Conservation (phyloP, 208 protist species). For the Leishmania braziliensis region DNA sequence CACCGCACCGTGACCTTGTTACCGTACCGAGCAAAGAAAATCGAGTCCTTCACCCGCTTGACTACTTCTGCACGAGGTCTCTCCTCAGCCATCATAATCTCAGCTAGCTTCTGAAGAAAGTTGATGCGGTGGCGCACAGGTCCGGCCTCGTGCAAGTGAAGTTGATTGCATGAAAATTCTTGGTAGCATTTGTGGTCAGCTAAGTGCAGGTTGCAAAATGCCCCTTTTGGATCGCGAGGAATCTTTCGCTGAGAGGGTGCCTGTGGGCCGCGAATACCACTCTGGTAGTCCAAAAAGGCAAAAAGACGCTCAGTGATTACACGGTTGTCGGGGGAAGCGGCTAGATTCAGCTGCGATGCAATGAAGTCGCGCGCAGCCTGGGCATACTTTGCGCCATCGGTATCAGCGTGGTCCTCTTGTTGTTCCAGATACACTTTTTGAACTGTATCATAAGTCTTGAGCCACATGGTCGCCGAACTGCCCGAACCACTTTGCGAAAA, state of each 20-base stretch:
- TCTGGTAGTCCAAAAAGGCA: conserved; percentile 73
- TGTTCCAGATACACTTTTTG: conserved; percentile 82
- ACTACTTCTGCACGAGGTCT: conserved; percentile 48
- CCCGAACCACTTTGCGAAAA: conserved; percentile 51
- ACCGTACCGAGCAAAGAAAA: conserved; percentile 87
- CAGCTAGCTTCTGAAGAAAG: conserved; percentile 73
- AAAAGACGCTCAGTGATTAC: conserved; percentile 61
- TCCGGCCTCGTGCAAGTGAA: conserved; percentile 81
- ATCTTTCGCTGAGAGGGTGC: conserved; percentile 84
- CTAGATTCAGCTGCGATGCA: conserved; percentile 33
- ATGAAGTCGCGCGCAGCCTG: conserved; percentile 59
- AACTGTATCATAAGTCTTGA: conserved; percentile 77
- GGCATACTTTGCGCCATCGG: conserved; percentile 52
- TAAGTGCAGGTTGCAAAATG: conserved; percentile 89
- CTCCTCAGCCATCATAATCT: conserved; percentile 75
- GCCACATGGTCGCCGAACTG: conserved; percentile 48
- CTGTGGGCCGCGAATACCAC: conserved; percentile 75
- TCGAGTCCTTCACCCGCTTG: conserved; percentile 81
- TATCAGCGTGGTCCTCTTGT: conserved; percentile 35
- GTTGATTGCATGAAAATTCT: conserved; percentile 88
- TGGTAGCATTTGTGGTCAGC: conserved; percentile 89
- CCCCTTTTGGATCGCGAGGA: conserved; percentile 80
- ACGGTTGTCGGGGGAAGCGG: conserved; percentile 34
- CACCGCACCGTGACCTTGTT: conserved; percentile 89
- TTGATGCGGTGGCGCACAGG: conserved; percentile 78